Base-by-base conservation (phyloP, 768 basidiomycete species). In the Austroboletus eburneus region DNA sequence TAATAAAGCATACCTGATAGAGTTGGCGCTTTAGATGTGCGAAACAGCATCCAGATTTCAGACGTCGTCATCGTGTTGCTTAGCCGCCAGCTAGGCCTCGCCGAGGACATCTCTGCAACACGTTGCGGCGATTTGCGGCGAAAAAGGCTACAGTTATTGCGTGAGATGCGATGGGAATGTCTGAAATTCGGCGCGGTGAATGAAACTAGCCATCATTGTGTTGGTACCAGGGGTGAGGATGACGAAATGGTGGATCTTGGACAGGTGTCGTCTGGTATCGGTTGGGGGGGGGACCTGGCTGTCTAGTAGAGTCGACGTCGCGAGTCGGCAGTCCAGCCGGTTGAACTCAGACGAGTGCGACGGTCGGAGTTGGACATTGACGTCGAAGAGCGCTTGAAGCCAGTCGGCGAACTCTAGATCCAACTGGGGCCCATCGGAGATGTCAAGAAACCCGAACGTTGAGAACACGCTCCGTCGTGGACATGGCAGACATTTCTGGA, bases 371-470 rank as follows among this genome's bases (percentile, higher is more conserved):
- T 46, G 27, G 42, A 33, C 25, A 34, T 18, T 32, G 13, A 32
- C 18, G 20, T 29, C 23, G 36, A 29, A 40, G 16, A 13, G 29
- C 8, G 13, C 29, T 13, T 17, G 34, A 17, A 8, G n/a, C n/a
- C 7, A 35, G 16, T 35, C 5, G 34, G 12, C 10, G 17, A 35
- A 37, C 16, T 36, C 16, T 22, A 36, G 43, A 51, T 42, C 41
- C 35, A 25, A 45, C 37, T 32, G 13, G 12, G 5, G 12, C 8
- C 34, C 43, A 42, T 45, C 57, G 58, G 56, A 57, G 58, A 58
- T 61, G 51, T 4, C 25, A 32, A 20, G 38, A 52, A 48, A 42
- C 22, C 49, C 56, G 57, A 52, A 14, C 30, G 39, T 25, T 45
- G 32, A 41, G 51, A 39, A 54, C 22, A 27, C 45, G 20, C 22